Conservation (phyloP, 2,329 filamentous ascomycete species). For the Aspergillus costaricaensis region DNA sequence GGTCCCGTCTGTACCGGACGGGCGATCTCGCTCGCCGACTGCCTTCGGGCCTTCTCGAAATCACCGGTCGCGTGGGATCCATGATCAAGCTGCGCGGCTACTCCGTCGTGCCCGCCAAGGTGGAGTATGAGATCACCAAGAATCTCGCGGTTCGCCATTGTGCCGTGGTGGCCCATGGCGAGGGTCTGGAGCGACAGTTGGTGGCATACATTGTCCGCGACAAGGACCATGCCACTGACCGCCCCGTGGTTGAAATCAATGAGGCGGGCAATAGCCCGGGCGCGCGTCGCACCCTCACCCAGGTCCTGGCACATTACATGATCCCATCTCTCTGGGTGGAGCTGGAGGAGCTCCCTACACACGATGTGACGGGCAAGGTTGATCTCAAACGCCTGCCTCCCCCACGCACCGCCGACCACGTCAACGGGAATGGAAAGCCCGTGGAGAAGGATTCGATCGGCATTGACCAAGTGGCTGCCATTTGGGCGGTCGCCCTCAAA, state of each 20-base stretch:
- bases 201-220: constrained; percentile 77
- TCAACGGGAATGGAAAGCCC: constrained; percentile 47
- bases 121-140: constrained; percentile 70
- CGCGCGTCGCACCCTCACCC: constrained; percentile 64
- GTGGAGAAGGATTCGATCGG: constrained; percentile 64
- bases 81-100: constrained; percentile 84
- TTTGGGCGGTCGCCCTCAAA: constrained; percentile 72
- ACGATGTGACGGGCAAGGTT: constrained; percentile 77
- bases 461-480: constrained; percentile 66
- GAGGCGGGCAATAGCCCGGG: constrained; percentile 70
- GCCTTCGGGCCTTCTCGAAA: constrained; percentile 69
- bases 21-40: constrained; percentile 70
- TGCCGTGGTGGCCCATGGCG: constrained; percentile 71
- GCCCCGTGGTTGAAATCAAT: constrained; percentile 66
- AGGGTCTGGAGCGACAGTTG: constrained; percentile 72
- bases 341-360: constrained; percentile 69
- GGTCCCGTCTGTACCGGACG: constrained; percentile 72
- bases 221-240: constrained; percentile 56
- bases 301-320: constrained; percentile 78
- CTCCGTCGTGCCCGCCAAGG: constrained; percentile 74
- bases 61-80: constrained; percentile 72
- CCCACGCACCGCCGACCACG: constrained; percentile 56
- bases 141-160: constrained; percentile 71
- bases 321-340: constrained; percentile 77
- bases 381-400: constrained; percentile 71